A percentile compares a stretch with the other conserved stretches of the same genome.
phyloP scores from a whole-genome alignment of 2,329 filamentous ascomycete species.

The Arthrobotrys iridis region DNA sequence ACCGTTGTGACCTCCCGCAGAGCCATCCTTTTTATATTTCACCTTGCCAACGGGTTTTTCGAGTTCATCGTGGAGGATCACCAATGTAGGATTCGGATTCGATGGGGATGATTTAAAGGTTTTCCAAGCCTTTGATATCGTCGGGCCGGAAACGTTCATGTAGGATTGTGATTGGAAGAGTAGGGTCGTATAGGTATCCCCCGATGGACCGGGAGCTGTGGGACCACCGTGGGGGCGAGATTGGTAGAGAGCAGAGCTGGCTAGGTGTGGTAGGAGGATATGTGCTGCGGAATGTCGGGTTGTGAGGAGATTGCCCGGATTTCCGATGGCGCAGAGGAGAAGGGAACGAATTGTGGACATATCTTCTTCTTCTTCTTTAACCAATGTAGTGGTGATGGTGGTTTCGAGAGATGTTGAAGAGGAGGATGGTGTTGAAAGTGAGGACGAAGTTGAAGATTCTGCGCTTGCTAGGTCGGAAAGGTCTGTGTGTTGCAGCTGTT shows the following conservation, averaged over 20 bases:
- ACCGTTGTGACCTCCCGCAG: slow-evolving; percentile 78
- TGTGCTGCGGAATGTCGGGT: slow-evolving; percentile 91
- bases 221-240: slow-evolving; percentile 66
- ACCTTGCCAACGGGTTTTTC: slow-evolving; percentile 77
- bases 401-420: background rate
- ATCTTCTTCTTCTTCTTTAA: background rate
- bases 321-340: slow-evolving; percentile 87
- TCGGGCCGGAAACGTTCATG: slow-evolving; percentile 87
- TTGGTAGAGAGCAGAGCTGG: slow-evolving; percentile 66
- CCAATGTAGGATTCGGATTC: slow-evolving; percentile 64
- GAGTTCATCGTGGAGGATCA: slow-evolving; percentile 89
- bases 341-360: slow-evolving; percentile 64
- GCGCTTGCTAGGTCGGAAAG: background rate
- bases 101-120: slow-evolving; percentile 61
- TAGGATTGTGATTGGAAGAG: slow-evolving; percentile 78
- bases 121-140: slow-evolving; percentile 73
- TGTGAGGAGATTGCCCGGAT: slow-evolving; percentile 73
- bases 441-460: slow-evolving; percentile 31
- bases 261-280: slow-evolving; percentile 73
- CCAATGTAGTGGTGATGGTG: background rate
- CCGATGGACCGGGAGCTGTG: slow-evolving; percentile 61
- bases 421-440: slow-evolving; percentile 5
- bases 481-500: slow-evolving; percentile 23
- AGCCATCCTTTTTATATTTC: slow-evolving; percentile 72
- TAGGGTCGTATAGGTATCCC: slow-evolving; percentile 66